Evolutionary conservation across 176 grass and related monocot species (phyloP).

Genomic region (Cenchrus fungigraminus): DNA sequence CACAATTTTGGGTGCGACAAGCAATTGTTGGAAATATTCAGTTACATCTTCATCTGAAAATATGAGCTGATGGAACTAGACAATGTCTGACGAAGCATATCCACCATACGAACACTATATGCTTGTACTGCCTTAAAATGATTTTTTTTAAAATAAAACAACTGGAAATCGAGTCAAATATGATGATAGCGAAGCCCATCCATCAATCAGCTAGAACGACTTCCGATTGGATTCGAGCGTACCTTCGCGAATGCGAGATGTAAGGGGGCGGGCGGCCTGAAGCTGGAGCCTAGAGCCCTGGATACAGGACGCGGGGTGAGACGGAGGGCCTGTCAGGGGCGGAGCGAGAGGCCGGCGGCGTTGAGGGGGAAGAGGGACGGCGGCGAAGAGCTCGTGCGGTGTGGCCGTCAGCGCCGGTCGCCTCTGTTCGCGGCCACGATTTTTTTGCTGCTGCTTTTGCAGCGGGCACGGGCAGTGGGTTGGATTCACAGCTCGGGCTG

Average conservation of each 20-base stretch:
- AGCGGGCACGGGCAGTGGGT: not conserved
- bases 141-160: too few species aligned
- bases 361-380: not conserved
- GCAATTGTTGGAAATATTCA: not conserved
- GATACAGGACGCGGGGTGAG: not conserved
- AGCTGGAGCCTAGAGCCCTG: not conserved
- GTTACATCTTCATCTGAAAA: not conserved
- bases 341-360: not conserved
- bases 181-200: not conserved
- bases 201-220: not conserved
- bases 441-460: not conserved
- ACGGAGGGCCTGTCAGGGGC: not conserved
- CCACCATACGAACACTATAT: not conserved
- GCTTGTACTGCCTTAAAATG: too few species aligned
- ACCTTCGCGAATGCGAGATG: constrained; percentile 32
- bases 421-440: constrained; percentile 7
- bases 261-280: too few species aligned
- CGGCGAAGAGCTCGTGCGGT: not conserved
- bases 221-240: not conserved
- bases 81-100: not conserved
- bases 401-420: not conserved
- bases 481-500: not conserved
- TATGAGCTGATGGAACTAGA: not conserved
- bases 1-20: not conserved
- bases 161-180: too few species aligned